phyloP scores from a whole-genome alignment of 2,329 filamentous ascomycete species.

The Chaetomium sp. region DNA sequence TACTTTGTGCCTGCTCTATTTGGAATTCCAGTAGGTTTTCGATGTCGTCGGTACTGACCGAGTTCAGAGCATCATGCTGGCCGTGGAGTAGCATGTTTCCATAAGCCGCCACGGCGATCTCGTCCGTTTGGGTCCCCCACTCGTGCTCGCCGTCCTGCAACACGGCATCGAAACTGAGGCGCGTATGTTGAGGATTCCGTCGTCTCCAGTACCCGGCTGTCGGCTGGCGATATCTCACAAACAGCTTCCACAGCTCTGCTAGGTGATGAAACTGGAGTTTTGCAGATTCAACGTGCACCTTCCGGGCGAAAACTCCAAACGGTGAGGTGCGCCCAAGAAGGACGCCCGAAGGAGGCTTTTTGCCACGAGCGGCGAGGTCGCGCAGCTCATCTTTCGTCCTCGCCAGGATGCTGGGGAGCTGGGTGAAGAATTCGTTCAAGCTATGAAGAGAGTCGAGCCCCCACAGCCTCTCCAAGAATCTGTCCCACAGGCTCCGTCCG shows the following conservation, averaged over 20 bases:
- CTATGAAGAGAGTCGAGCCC: slow-evolving; percentile 73
- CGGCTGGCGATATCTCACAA: slow-evolving; percentile 72
- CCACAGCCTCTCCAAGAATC: slow-evolving; percentile 78
- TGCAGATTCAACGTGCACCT: slow-evolving; percentile 71
- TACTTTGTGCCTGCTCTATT: slow-evolving; percentile 79
- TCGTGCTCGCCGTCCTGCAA: slow-evolving; percentile 42
- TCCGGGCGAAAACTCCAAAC: slow-evolving; percentile 72
- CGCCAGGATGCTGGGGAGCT: slow-evolving; percentile 50
- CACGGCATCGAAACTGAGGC: slow-evolving; percentile 53
- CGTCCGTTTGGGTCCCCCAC: slow-evolving; percentile 37
- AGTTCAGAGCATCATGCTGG: slow-evolving; percentile 26
- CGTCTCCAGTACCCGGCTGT: slow-evolving; percentile 61
- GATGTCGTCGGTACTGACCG: slow-evolving; percentile 70
- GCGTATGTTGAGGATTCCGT: slow-evolving; percentile 53
- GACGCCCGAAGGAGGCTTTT: slow-evolving; percentile 46
- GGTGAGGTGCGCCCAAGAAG: slow-evolving; percentile 68
- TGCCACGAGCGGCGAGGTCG: slow-evolving; percentile 46
- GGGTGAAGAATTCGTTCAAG: slow-evolving; percentile 68
- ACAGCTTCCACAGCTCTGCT: slow-evolving; percentile 71
- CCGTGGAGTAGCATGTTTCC: slow-evolving; percentile 44
- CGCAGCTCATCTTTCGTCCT: slow-evolving; percentile 57
- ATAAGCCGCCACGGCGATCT: slow-evolving; percentile 37
- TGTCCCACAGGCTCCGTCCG: slow-evolving; percentile 79
- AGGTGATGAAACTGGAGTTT: slow-evolving; percentile 74
- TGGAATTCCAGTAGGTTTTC: slow-evolving; percentile 81